Evolutionary conservation across 2,329 filamentous ascomycete species (phyloP).

Genomic region (Sphaerulina vaccinii): DNA sequence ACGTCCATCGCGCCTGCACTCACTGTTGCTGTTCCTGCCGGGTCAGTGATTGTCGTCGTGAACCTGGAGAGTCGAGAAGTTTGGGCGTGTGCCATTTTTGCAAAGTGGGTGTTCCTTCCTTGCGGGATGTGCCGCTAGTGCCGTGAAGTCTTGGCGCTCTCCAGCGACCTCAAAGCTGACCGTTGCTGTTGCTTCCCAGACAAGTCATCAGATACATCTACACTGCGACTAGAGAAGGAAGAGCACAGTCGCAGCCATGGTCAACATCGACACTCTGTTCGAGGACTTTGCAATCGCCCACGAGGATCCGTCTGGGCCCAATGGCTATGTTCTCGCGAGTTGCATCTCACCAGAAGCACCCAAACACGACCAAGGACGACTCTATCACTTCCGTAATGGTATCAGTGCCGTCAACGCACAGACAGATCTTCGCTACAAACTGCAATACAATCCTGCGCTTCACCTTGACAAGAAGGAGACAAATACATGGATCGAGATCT

Average conservation of each 20-base stretch:
- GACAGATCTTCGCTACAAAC: constrained; percentile 66
- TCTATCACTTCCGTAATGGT: constrained; percentile 69
- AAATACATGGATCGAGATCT: constrained; percentile 84
- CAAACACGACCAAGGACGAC: constrained; percentile 59
- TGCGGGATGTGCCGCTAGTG: neutral
- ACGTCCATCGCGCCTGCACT: constrained; percentile 18
- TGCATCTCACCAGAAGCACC: constrained; percentile 72
- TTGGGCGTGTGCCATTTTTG: neutral
- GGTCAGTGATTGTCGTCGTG: constrained; percentile 17
- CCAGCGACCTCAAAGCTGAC: neutral
- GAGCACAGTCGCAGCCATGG: constrained; percentile 12
- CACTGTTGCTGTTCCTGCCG: constrained; percentile 31
- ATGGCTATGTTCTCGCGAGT: constrained; percentile 71
- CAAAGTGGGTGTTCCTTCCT: constrained; percentile 9
- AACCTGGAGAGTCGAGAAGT: constrained; percentile 2
- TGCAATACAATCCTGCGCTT: constrained; percentile 60
- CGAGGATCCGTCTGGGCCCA: constrained; percentile 59
- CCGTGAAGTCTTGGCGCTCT: neutral
- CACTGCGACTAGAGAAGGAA: neutral
- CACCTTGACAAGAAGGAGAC: constrained; percentile 57
- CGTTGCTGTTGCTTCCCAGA: neutral
- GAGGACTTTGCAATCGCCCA: constrained; percentile 71
- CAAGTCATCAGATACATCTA: neutral
- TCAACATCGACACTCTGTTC: constrained; percentile 60
- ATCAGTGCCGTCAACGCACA: constrained; percentile 66